Evolutionary conservation across 129 eudicot genomes (phyloP).

Genomic region (Pulicaria dysenterica): DNA sequence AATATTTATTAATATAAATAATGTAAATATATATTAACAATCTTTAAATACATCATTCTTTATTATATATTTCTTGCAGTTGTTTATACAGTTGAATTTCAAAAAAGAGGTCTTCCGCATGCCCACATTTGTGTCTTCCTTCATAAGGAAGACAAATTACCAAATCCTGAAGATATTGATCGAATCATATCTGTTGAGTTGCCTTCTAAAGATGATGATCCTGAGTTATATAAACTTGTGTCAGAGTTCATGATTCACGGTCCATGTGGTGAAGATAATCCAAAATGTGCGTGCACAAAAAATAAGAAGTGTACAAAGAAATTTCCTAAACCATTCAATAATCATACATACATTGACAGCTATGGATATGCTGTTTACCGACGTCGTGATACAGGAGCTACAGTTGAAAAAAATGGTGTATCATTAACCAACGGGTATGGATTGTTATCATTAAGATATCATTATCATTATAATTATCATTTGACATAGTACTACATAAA

Average conservation of each 20-base stretch:
- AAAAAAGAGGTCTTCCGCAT: neutral
- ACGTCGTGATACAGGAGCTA: neutral
- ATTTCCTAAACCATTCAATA: neutral
- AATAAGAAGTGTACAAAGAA: neutral
- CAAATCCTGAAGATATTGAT: neutral
- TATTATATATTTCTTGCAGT: neutral
- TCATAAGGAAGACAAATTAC: neutral
- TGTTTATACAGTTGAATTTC: neutral
- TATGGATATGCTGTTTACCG: neutral
- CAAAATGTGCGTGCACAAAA: neutral
- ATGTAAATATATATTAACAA: neutral
- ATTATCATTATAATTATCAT: no score
- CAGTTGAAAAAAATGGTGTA: neutral
- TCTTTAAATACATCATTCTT: no score
- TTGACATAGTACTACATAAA: no score
- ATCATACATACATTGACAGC: neutral
- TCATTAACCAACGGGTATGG: neutral
- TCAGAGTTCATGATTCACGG: neutral
- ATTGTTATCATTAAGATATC: no score
- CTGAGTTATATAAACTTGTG: neutral
- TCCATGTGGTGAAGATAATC: conserved; percentile 2
- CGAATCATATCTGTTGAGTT: neutral
- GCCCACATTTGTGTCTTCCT: neutral
- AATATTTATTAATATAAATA: neutral
- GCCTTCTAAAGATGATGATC: neutral